A percentile compares a stretch with the other conserved stretches of the same genome.
Conservation (phyloP, 257 asterid genomes). For the Solanum etuberosum region DNA sequence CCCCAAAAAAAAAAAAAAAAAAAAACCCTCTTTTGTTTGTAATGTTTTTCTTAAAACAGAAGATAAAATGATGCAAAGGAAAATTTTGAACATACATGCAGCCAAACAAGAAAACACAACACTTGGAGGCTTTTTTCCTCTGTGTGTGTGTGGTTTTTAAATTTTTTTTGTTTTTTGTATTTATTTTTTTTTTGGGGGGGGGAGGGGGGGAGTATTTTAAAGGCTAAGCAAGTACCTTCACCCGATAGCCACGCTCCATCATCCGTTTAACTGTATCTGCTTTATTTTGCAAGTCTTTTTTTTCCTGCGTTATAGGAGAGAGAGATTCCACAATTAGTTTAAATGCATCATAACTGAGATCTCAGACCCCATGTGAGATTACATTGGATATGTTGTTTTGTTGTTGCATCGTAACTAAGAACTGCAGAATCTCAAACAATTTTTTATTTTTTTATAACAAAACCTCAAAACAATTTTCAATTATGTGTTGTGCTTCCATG, state of each 20-base stretch:
- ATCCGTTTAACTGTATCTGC: conserved; percentile 70
- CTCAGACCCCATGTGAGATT: neutral
- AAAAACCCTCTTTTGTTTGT: neutral
- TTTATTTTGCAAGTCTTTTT: conserved; percentile 63
- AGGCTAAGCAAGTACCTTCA: conserved; percentile 53
- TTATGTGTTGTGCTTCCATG: neutral
- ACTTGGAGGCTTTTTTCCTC: neutral
- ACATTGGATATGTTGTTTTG: neutral
- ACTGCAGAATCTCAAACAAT: neutral
- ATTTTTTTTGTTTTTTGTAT: neutral
- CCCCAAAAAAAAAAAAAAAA: neutral
- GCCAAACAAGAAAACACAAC: neutral
- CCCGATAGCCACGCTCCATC: conserved; percentile 72
- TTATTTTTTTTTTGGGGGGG: too few species aligned
- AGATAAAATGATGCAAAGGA: neutral
- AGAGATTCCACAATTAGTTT: neutral
- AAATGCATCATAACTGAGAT: neutral
- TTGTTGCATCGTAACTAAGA: neutral
- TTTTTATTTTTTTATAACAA: neutral
- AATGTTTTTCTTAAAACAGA: neutral
- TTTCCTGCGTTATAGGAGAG: conserved; percentile 27
- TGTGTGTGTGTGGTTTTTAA: neutral
- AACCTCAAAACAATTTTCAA: neutral
- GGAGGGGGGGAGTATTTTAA: neutral
- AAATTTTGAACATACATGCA: neutral